These are phyloP conservation scores for Przewalskia tangutica DNA, from an alignment of 257 asterid species.

Conservation along the genomic window DNA sequence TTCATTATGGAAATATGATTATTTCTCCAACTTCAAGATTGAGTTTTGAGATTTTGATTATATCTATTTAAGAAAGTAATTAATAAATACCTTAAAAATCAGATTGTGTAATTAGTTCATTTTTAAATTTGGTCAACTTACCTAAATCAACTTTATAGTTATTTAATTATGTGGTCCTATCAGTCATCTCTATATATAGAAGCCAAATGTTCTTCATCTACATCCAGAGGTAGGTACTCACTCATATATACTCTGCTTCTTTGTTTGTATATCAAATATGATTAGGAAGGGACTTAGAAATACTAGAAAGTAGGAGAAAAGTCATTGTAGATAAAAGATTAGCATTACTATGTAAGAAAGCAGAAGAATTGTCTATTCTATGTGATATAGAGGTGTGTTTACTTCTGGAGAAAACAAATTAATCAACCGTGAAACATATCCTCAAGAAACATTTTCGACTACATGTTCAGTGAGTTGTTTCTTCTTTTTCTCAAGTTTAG, in stretches of 20 bases:
- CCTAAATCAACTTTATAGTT: background rate
- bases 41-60: too few species aligned
- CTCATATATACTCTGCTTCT: too few species aligned
- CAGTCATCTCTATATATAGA: too few species aligned
- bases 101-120: background rate
- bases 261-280: too few species aligned
- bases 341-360: slow-evolving; percentile 23
- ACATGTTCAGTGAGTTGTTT: too few species aligned
- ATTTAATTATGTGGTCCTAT: background rate
- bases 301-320: too few species aligned
- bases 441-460: background rate
- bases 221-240: too few species aligned
- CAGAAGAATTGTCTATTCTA: slow-evolving; percentile 25
- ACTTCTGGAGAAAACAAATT: slow-evolving; percentile 16
- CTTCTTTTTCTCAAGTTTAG: too few species aligned
- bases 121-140: background rate
- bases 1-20: too few species aligned
- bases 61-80: background rate
- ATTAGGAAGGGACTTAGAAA: too few species aligned
- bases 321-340: too few species aligned
- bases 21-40: too few species aligned
- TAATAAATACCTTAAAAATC: background rate
- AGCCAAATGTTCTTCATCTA: background rate
- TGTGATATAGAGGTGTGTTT: slow-evolving; percentile 21
- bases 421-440: slow-evolving; percentile 23